Evolutionary conservation across 805 yeast species (phyloP), one percentile per base, ranked within the genome.

Genomic region (Candida rishiriensis): DNA sequence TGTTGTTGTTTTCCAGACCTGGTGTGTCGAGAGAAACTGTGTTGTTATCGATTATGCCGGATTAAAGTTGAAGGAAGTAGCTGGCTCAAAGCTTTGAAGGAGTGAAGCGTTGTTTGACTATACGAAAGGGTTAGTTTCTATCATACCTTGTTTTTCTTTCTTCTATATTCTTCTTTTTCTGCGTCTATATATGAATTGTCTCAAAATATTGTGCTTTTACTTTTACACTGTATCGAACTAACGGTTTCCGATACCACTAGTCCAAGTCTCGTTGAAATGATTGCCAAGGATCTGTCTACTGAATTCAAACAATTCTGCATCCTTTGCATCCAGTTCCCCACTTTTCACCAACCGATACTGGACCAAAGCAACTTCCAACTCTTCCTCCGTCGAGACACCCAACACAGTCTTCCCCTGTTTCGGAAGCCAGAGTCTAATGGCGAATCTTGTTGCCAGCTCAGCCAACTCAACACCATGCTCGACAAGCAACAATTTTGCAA

Each of bases 31-130:
- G 57, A 82, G 96, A 65, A 75, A 79, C 55, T 73, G 80, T 35
- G 73, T 79, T 55, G 97, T 90, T 43, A 85, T 90, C 59, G 80
- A 86, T 65, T 85, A 83, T 59, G 96, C 96, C 30, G 97, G 96
- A 26, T 71, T 90, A 50, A 88, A 81, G 62, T 66, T 84, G 44
- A 50, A 56, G 7, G 59, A 40, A 11, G 26, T 40, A 10, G 53
- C 44, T 13, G 38, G 34, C 2, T 44, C 63, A 0, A 63, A 63
- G 39, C 42, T 63, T n/a, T 63, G 39, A 36, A 18, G 29, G 40
- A 26, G 26, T 35, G 42, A 12, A 34, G 40, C 29, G n/a, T n/a
- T 33, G 39, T 32, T 43, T 30, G 39, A 32, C 18, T 48, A 32
- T 46, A 4, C 26, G 4, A 21, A 7, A n/a, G n/a, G n/a, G n/a